Evolutionary conservation across 306 rosid genomes (phyloP).

Genomic region (Gastrolobium villosum): DNA sequence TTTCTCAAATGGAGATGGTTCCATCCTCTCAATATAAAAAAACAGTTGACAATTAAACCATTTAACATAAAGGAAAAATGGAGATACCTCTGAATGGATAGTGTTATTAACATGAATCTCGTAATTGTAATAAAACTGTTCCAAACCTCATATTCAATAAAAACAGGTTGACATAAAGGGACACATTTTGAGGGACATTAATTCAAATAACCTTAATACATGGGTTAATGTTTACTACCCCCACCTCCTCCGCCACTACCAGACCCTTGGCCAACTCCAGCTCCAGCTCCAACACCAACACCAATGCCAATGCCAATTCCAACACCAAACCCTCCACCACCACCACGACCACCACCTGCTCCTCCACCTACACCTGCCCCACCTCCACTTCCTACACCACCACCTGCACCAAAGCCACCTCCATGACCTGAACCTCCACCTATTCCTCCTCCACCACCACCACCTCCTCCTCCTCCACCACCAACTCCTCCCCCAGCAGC

Average conservation of each 20-base stretch:
- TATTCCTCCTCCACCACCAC: conserved; percentile 36
- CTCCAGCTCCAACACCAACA: conserved; percentile 59
- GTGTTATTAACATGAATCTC: background rate
- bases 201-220: background rate
- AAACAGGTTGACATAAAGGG: background rate
- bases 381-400: conserved; percentile 47
- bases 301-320: conserved; percentile 69
- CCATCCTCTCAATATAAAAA: background rate
- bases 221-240: conserved; percentile 52
- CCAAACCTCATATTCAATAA: background rate
- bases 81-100: background rate
- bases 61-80: conserved; percentile 1
- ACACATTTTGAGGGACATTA: background rate
- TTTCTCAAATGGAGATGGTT: background rate
- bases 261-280: conserved; percentile 49
- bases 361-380: conserved; percentile 52
- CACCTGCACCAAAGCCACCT: conserved; percentile 52
- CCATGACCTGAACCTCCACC: conserved; percentile 59
- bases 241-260: conserved; percentile 56
- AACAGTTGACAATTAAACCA: background rate
- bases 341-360: conserved; percentile 47
- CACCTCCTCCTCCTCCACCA: conserved; percentile 53
- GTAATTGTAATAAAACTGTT: background rate
- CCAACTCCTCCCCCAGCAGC: conserved; percentile 49
- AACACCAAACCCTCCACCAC: conserved; percentile 56